Base-by-base conservation (phyloP, 1,284 basidiomycete genomes). In the Cryptococcus maquisensis region DNA sequence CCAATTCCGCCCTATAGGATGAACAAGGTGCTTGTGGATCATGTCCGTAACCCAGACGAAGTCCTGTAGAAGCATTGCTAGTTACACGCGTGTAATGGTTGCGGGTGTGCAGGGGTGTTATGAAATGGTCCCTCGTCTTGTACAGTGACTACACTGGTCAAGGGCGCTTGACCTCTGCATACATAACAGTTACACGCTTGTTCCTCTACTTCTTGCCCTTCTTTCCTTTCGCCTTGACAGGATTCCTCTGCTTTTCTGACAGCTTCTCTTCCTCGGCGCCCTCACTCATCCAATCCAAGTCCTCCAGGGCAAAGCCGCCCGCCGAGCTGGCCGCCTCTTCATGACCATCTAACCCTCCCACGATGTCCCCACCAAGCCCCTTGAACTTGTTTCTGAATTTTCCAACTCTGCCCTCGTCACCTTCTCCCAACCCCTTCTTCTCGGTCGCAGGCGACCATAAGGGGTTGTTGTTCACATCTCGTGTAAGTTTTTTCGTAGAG, bases 381-480 rank as follows among this genome's bases (percentile, higher is more conserved):
- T 84, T 87, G 67, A 91, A 93, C 56, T 81, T 80, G 66, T 83
- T 82, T 73, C 81, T 87, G 76, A 91, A 94, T 61, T 88, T 79
- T 4, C 88, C 88, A 63, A 93, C 77, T 9, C 90, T 79, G 16
- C 90, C 90, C 21, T 83, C 81, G 49, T 83, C 83, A 56, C 86
- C 87, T 62, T 86, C 86, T 62, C 84, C 83, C 18, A 81, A 49
- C 20, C 75, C 75, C 44, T 68, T 63, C 36, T 63, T 63, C 44
- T 74, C 72, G 35, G 79, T 76, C 10, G 81, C 80, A 20, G 78
- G 77, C 61, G 72, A 73, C 88, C 84, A 94, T 23, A 89, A 73
- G 10, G 86, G 86, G 71, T 90, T 87, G 72, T 90, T 93, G 15
- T 86, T 89, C 49, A 87, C 85, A 68, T 93, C 90, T 41, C 90